Conservation (phyloP, 176 grass and related monocot species). For the Oryza glaberrima region DNA sequence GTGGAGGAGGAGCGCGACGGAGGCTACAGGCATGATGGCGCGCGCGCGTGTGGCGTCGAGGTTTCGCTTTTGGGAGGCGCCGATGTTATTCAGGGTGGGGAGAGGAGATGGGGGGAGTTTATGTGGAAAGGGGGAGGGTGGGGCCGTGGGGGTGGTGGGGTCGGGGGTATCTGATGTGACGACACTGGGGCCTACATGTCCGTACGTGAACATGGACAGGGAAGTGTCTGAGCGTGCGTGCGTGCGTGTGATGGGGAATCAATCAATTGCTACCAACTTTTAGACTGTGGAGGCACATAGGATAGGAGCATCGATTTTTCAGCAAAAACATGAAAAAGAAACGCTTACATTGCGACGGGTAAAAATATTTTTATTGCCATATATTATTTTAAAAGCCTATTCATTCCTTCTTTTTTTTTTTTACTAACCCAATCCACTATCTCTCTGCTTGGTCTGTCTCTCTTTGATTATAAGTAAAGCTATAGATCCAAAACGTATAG, state of each 20-base stretch:
- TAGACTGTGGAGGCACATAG: neutral
- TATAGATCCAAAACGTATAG: no score
- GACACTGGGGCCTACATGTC: constrained; percentile 21
- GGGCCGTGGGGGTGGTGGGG: neutral
- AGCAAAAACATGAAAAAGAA: no score
- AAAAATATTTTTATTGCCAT: no score
- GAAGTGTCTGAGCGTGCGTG: constrained; percentile 34
- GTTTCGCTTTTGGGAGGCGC: constrained; percentile 34
- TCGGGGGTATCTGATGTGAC: constrained; percentile 36
- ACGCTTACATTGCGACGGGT: no score
- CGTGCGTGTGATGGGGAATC: constrained; percentile 9
- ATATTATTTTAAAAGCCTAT: no score
- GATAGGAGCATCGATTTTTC: no score
- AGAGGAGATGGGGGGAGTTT: constrained; percentile 7
- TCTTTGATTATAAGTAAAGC: no score
- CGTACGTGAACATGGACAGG: constrained; percentile 14
- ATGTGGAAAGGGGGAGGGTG: constrained; percentile 2
- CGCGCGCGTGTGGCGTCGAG: neutral
- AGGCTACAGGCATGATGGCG: constrained; percentile 12
- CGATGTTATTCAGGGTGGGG: constrained; percentile 6
- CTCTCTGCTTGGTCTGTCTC: no score
- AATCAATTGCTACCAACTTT: neutral
- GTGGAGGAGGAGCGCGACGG: constrained; percentile 13
- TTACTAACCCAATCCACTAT: no score
- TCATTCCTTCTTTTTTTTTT: no score